phyloP scores from a whole-genome alignment of 148 eudicot genomes.

The Fagopyrum esculentum region DNA sequence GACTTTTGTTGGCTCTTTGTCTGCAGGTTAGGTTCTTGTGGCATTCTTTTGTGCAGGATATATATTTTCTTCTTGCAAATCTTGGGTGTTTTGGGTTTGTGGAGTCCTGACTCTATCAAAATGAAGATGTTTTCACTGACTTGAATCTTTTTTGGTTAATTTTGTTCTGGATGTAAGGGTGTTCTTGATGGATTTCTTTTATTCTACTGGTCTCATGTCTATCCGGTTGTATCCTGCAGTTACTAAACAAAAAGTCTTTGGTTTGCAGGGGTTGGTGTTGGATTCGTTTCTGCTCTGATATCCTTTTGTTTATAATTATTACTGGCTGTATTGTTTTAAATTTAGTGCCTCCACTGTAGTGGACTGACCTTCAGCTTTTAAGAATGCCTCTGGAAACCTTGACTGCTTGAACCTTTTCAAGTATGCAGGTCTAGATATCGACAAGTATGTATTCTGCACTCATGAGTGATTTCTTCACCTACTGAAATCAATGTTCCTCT shows the following conservation, averaged over 20 bases:
- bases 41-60: neutral
- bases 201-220: neutral
- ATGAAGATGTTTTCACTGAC: neutral
- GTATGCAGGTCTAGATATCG: slow-evolving; percentile 98
- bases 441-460: slow-evolving; percentile 52
- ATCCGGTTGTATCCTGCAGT: neutral
- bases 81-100: neutral
- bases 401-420: slow-evolving; percentile 87
- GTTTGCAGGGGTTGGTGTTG: slow-evolving; percentile 90
- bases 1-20: slow-evolving; percentile 95
- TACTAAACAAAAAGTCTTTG: slow-evolving; percentile 19
- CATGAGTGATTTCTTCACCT: neutral
- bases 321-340: neutral
- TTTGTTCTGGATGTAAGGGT: neutral
- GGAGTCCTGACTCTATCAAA: neutral
- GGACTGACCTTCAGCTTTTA: slow-evolving; percentile 13
- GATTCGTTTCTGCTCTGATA: slow-evolving; percentile 95
- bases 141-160: neutral
- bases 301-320: slow-evolving; percentile 44
- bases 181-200: slow-evolving; percentile 5
- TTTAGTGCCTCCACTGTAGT: neutral
- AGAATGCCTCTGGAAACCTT: slow-evolving; percentile 47
- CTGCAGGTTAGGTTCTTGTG: slow-evolving; percentile 57
- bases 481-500: slow-evolving; percentile 5
- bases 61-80: slow-evolving; percentile 4